Conservation (phyloP, 768 basidiomycete species). For the Psilocybe tampanensis region DNA sequence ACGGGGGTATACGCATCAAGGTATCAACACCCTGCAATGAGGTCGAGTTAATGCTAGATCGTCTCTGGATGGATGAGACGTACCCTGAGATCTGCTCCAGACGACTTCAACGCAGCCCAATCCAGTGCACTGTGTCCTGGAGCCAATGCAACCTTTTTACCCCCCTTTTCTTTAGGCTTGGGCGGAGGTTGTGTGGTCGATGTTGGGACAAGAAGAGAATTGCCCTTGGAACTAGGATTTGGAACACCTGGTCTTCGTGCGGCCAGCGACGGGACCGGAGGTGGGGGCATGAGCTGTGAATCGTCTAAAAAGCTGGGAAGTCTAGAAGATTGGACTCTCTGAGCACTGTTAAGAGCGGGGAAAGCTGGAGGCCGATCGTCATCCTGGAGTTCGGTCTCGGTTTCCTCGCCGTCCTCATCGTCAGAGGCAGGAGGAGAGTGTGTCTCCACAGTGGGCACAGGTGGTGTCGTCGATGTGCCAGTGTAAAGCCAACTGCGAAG, state of each 20-base stretch:
- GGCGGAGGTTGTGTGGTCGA: slow-evolving; percentile 62
- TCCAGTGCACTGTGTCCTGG: slow-evolving; percentile 93
- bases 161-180: slow-evolving; percentile 57
- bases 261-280: slow-evolving; percentile 45
- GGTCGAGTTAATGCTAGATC: slow-evolving; percentile 5
- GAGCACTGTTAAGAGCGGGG: slow-evolving; percentile 71
- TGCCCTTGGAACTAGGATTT: slow-evolving; percentile 29
- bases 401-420: slow-evolving; percentile 40
- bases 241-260: slow-evolving; percentile 40
- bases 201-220: slow-evolving; percentile 60
- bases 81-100: slow-evolving; percentile 80
- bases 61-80: slow-evolving; percentile 21
- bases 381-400: slow-evolving; percentile 39
- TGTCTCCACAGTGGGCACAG: slow-evolving; percentile 35
- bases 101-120: slow-evolving; percentile 88
- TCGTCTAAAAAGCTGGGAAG: slow-evolving; percentile 44
- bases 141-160: slow-evolving; percentile 79
- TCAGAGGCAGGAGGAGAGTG: slow-evolving; percentile 45
- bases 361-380: slow-evolving; percentile 74
- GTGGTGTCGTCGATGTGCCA: slow-evolving; percentile 31
- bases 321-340: slow-evolving; percentile 47
- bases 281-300: slow-evolving; percentile 57
- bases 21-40: slow-evolving; percentile 72
- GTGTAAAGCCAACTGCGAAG: slow-evolving; percentile 59
- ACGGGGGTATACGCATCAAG: slow-evolving; percentile 71